Evolutionary conservation across 2,329 filamentous ascomycete genomes (phyloP).

Genomic region (Beauveria asiatica): DNA sequence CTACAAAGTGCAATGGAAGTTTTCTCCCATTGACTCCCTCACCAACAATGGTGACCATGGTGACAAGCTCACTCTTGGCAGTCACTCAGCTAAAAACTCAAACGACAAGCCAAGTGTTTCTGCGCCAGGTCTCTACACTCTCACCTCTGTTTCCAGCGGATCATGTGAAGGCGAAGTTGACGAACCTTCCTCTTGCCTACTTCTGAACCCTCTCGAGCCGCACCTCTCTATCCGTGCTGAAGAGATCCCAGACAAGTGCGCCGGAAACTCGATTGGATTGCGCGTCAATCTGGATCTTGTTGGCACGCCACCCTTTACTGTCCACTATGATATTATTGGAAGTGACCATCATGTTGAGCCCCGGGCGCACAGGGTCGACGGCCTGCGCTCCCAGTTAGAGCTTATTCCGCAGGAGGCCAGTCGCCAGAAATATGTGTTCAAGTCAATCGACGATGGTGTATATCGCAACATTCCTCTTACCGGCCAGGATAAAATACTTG

Average conservation of each 20-base stretch:
- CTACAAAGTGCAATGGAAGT: conserved; percentile 72
- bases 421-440: conserved; percentile 79
- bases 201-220: conserved; percentile 86
- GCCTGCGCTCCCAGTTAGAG: conserved; percentile 74
- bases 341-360: conserved; percentile 44
- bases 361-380: conserved; percentile 51
- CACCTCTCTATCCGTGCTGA: conserved; percentile 64
- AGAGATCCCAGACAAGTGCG: conserved; percentile 89
- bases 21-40: conserved; percentile 65
- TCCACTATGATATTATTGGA: conserved; percentile 66
- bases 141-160: conserved; percentile 70
- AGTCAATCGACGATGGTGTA: conserved; percentile 70
- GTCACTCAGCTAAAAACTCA: conserved; percentile 51
- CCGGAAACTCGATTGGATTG: conserved; percentile 85
- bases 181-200: conserved; percentile 86
- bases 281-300: conserved; percentile 82
- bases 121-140: conserved; percentile 75
- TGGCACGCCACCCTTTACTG: conserved; percentile 83
- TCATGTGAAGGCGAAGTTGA: conserved; percentile 81
- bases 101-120: conserved; percentile 60
- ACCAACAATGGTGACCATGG: conserved; percentile 63
- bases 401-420: conserved; percentile 75
- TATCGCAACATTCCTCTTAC: conserved; percentile 61
- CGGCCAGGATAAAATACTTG: conserved; percentile 55
- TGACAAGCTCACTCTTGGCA: conserved; percentile 46